Percentiles rank a stretch among this genome's conserved stretches.
Evolutionary conservation across 371 early-diverging fungal species (phyloP).

Genomic region (Actinomucor elegans): DNA sequence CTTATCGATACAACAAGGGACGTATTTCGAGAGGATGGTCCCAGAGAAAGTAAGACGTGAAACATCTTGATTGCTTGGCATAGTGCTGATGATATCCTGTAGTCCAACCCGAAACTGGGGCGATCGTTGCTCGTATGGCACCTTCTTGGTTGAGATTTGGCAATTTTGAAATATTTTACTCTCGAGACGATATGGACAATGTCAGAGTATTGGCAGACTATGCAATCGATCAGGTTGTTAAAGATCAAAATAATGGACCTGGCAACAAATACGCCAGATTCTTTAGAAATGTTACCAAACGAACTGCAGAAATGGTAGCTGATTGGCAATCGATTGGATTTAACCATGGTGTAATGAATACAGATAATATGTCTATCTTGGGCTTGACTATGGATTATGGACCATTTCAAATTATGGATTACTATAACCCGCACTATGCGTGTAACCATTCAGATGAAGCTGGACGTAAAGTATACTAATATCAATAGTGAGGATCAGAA

Average conservation of each 20-base stretch:
- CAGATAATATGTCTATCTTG: slow-evolving; percentile 87
- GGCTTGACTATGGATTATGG: slow-evolving; percentile 89
- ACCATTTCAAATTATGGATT: slow-evolving; percentile 84
- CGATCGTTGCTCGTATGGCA: slow-evolving; percentile 77
- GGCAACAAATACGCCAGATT: slow-evolving; percentile 59
- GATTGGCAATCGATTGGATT: slow-evolving; percentile 88
- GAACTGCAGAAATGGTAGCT: slow-evolving; percentile 82
- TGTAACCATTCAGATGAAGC: slow-evolving; percentile 76
- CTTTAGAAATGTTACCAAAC: slow-evolving; percentile 59
- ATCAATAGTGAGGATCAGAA: background rate
- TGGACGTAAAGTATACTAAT: slow-evolving; percentile 41
- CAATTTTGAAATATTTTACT: slow-evolving; percentile 80
- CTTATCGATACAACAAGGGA: slow-evolving; percentile 62
- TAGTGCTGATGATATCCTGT: background rate
- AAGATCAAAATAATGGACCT: slow-evolving; percentile 9
- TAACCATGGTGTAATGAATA: slow-evolving; percentile 90
- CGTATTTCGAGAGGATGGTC: slow-evolving; percentile 69
- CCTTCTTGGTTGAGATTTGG: slow-evolving; percentile 91
- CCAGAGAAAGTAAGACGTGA: slow-evolving; percentile 7
- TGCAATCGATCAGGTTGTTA: slow-evolving; percentile 39
- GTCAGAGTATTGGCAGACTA: slow-evolving; percentile 75
- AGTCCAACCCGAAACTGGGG: slow-evolving; percentile 62
- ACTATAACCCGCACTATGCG: slow-evolving; percentile 74
- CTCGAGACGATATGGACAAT: slow-evolving; percentile 60
- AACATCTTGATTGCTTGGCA: too few species aligned